These are phyloP conservation scores for Lentithecium fluviatile DNA, from an alignment of 495 filamentous ascomycete genomes.

Conservation along the genomic window DNA sequence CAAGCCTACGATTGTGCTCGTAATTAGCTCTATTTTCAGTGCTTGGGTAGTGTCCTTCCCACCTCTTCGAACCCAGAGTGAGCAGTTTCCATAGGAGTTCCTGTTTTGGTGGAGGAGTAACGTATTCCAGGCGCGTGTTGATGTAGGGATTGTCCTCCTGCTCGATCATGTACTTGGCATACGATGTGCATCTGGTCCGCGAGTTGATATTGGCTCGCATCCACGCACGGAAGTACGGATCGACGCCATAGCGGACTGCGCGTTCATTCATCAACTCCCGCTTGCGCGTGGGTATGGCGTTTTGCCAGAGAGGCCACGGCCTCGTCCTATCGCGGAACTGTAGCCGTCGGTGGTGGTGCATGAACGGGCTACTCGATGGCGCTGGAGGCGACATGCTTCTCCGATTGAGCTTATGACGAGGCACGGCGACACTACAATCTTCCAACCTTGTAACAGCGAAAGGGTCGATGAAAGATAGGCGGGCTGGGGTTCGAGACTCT, in stretches of 20 bases:
- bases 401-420: background rate
- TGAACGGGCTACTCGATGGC: background rate
- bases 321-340: constrained; percentile 6
- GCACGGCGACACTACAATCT: background rate
- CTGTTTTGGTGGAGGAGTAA: background rate
- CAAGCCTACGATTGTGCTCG: constrained; percentile 23
- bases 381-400: constrained; percentile 1
- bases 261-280: constrained; percentile 7
- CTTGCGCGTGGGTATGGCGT: constrained; percentile 18
- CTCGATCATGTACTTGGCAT: constrained; percentile 27
- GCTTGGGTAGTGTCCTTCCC: constrained; percentile 2
- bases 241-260: constrained; percentile 21
- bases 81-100: background rate
- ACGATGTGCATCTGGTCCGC: constrained; percentile 13
- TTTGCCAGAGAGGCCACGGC: constrained; percentile 27
- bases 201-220: constrained; percentile 21
- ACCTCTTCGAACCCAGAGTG: background rate
- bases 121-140: constrained; percentile 19
- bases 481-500: background rate
- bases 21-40: constrained; percentile 8
- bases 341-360: background rate
- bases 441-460: background rate
- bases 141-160: constrained; percentile 21
- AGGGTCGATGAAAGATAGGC: constrained; percentile 9
- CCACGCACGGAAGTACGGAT: constrained; percentile 25